A percentile compares a stretch with the other conserved stretches of the same genome.
Conservation (phyloP, 2,329 filamentous ascomycete genomes). For the Alternaria sp. region DNA sequence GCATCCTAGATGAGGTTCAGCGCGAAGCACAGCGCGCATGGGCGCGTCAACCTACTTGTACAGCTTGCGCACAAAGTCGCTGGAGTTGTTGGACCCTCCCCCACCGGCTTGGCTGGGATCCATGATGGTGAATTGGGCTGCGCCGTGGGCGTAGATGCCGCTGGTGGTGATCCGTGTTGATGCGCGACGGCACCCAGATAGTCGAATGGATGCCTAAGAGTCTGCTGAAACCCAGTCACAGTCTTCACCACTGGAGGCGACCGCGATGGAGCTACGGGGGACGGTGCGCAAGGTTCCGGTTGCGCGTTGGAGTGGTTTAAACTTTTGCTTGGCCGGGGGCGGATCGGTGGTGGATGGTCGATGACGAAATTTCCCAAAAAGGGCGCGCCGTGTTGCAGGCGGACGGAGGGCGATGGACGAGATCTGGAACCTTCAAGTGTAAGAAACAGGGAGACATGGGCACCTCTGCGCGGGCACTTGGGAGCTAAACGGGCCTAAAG, state of each 20-base stretch:
- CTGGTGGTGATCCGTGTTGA: constrained; percentile 1
- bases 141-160: neutral
- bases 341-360: constrained; percentile 18
- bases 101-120: constrained; percentile 40
- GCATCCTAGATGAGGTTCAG: constrained; percentile 71
- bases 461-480: constrained; percentile 27
- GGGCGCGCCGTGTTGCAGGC: constrained; percentile 25
- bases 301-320: constrained; percentile 11
- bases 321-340: constrained; percentile 19
- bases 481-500: constrained; percentile 37
- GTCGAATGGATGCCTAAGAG: neutral
- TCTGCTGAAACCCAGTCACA: neutral
- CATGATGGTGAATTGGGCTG: constrained; percentile 30
- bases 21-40: constrained; percentile 6
- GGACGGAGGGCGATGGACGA: constrained; percentile 25
- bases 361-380: constrained; percentile 34
- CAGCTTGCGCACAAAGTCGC: constrained; percentile 97
- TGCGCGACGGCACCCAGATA: constrained; percentile 13
- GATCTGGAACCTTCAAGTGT: constrained; percentile 33
- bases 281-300: constrained; percentile 26
- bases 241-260: constrained; percentile 1
- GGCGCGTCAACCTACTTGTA: constrained; percentile 76
- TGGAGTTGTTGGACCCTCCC: constrained; percentile 76
- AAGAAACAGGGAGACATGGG: constrained; percentile 33
- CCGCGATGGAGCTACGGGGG: constrained; percentile 4